Evolutionary conservation across 352 stramenopile species (phyloP).

Genomic region (Phytophthora sp.): DNA sequence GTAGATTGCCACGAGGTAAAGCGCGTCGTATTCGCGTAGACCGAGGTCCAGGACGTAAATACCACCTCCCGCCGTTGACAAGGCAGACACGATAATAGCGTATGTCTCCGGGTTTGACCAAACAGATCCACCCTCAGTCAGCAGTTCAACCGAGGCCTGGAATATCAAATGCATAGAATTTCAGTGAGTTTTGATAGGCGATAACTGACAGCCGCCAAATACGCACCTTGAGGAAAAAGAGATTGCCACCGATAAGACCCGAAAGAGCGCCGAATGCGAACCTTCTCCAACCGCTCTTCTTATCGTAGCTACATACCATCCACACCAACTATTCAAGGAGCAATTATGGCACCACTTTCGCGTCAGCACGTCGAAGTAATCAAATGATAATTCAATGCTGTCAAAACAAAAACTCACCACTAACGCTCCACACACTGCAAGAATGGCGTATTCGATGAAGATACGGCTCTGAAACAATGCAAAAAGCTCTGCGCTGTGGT

Average conservation of each 20-base stretch:
- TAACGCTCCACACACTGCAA: constrained; percentile 43
- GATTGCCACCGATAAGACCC: constrained; percentile 82
- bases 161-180: too few species aligned
- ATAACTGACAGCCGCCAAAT: not conserved
- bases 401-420: constrained; percentile 53
- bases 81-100: constrained; percentile 65
- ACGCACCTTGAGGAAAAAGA: constrained; percentile 88
- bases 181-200: not conserved
- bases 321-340: constrained; percentile 59
- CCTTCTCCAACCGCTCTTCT: constrained; percentile 70
- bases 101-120: constrained; percentile 78
- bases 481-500: constrained; percentile 81
- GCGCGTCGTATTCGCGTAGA: constrained; percentile 84
- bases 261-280: constrained; percentile 86
- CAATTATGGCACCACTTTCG: not conserved
- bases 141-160: constrained; percentile 81
- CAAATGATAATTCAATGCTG: not conserved
- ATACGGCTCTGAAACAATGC: constrained; percentile 70
- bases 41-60: constrained; percentile 84
- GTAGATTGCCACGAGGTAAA: constrained; percentile 89
- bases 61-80: constrained; percentile 71
- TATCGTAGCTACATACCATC: constrained; percentile 71
- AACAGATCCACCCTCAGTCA: constrained; percentile 72
- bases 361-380: constrained; percentile 4
- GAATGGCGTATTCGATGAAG: constrained; percentile 77